A percentile compares a stretch with the other conserved stretches of the same genome.
phyloP scores from a whole-genome alignment of 2,329 filamentous ascomycete species.

The Colletotrichum ledebouriae region DNA sequence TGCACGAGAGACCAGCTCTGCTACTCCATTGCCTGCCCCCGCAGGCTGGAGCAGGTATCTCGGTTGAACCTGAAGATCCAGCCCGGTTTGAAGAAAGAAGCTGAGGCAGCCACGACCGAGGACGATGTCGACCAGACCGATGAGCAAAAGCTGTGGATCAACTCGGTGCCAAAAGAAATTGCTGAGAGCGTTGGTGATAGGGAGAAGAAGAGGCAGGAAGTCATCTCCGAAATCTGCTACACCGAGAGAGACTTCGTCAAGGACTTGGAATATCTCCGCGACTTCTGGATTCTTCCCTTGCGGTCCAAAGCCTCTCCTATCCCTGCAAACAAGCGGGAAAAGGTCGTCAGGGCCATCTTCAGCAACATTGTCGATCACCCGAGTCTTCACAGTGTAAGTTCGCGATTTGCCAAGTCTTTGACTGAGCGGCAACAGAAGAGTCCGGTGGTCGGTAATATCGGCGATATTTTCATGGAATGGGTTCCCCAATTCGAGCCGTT shows the following conservation, averaged over 20 bases:
- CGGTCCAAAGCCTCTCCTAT: constrained; percentile 88
- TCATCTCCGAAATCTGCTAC: constrained; percentile 98
- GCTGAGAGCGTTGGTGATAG: constrained; percentile 89
- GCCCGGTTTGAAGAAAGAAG: constrained; percentile 81
- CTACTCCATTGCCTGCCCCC: constrained; percentile 97
- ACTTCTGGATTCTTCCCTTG: constrained; percentile 98
- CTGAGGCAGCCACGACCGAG: constrained; percentile 73
- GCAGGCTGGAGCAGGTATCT: constrained; percentile 94
- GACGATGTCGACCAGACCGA: constrained; percentile 88
- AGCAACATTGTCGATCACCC: constrained; percentile 90
- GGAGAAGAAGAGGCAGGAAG: constrained; percentile 97
- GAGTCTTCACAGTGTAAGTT: constrained; percentile 90
- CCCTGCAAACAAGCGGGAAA: constrained; percentile 86
- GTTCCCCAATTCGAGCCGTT: constrained; percentile 95
- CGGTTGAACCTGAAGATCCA: constrained; percentile 93
- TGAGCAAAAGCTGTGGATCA: constrained; percentile 99
- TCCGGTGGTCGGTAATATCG: constrained; percentile 88
- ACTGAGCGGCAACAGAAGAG: constrained; percentile 92
- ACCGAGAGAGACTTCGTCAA: constrained; percentile 99
- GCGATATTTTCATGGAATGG: constrained; percentile 94
- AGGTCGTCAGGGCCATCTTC: constrained; percentile 94
- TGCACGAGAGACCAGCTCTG: constrained; percentile 96
- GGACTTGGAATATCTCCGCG: constrained; percentile 94
- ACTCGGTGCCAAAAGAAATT: constrained; percentile 95
- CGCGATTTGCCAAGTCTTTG: constrained; percentile 86